phyloP scores from a whole-genome alignment of 441 rosid genomes.

The Lepidium campestre region DNA sequence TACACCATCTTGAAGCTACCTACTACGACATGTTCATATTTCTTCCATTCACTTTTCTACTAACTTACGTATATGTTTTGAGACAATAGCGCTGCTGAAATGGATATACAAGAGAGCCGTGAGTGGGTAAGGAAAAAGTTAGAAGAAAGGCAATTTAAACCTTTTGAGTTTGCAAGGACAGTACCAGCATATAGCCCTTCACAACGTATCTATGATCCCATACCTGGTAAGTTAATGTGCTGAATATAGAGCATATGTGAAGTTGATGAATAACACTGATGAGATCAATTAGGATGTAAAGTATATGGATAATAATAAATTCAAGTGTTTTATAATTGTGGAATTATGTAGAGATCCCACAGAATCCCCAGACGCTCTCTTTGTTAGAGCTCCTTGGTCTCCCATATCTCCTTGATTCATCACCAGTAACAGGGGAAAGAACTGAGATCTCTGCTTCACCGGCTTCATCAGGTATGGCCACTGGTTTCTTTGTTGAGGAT shows the following conservation, averaged over 20 bases:
- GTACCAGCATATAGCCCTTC: constrained; percentile 55
- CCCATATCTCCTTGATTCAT: constrained; percentile 67
- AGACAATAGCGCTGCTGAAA: constrained; percentile 34
- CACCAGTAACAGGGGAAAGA: constrained; percentile 38
- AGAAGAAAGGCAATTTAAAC: constrained; percentile 54
- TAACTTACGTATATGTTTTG: not conserved
- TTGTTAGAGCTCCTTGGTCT: constrained; percentile 72
- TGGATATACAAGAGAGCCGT: constrained; percentile 56
- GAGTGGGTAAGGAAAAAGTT: constrained; percentile 65
- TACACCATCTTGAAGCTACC: constrained; percentile 18
- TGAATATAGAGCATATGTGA: not conserved
- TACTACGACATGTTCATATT: constrained; percentile 3
- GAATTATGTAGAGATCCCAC: constrained; percentile 39
- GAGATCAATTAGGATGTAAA: not conserved
- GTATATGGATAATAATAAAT: not conserved
- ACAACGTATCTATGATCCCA: constrained; percentile 28
- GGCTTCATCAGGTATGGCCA: constrained; percentile 38
- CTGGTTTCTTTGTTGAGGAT: not conserved
- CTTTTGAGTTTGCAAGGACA: constrained; percentile 62
- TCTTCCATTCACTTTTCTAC: not conserved
- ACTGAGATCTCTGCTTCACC: constrained; percentile 25
- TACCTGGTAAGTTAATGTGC: constrained; percentile 33
- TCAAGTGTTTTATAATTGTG: not conserved
- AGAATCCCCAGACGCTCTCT: constrained; percentile 75
- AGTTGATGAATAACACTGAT: not conserved